These are phyloP conservation scores for Camelina sativa DNA, from an alignment of 345 rosid species.

Conservation along the genomic window DNA sequence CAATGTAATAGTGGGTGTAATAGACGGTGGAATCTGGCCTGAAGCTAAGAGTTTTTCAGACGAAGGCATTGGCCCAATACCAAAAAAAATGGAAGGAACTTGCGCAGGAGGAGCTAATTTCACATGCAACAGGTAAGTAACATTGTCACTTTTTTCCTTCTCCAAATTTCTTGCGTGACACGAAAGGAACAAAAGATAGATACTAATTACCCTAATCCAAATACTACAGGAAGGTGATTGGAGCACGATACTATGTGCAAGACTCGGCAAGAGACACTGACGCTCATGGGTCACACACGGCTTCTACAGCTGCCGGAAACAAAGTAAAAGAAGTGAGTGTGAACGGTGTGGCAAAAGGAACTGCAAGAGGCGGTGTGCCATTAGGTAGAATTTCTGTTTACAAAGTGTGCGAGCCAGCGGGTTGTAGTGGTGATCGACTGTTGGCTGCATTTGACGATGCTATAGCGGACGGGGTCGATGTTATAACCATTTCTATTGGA, in stretches of 20 bases:
- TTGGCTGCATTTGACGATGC: constrained; percentile 45
- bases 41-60: constrained; percentile 57
- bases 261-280: constrained; percentile 39
- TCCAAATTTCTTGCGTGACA: not conserved
- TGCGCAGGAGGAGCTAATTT: constrained; percentile 50
- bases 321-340: constrained; percentile 45
- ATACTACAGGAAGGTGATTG: constrained; percentile 34
- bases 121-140: not conserved
- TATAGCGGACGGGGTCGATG: constrained; percentile 59
- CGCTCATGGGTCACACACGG: constrained; percentile 68
- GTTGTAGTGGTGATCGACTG: constrained; percentile 24
- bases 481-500: constrained; percentile 75
- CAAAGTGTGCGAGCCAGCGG: constrained; percentile 35
- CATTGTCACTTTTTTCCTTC: not conserved
- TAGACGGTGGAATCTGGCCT: constrained; percentile 65
- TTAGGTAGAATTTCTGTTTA: constrained; percentile 62
- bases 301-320: constrained; percentile 73
- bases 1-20: constrained; percentile 50
- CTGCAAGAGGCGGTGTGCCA: constrained; percentile 68
- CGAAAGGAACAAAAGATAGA: not conserved
- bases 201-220: not conserved
- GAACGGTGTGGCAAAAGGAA: constrained; percentile 61
- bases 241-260: constrained; percentile 41
- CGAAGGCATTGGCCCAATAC: constrained; percentile 57
- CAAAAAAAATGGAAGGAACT: constrained; percentile 58